Conservation (phyloP, 2,329 filamentous ascomycete species). For the Colletotrichum sojae region DNA sequence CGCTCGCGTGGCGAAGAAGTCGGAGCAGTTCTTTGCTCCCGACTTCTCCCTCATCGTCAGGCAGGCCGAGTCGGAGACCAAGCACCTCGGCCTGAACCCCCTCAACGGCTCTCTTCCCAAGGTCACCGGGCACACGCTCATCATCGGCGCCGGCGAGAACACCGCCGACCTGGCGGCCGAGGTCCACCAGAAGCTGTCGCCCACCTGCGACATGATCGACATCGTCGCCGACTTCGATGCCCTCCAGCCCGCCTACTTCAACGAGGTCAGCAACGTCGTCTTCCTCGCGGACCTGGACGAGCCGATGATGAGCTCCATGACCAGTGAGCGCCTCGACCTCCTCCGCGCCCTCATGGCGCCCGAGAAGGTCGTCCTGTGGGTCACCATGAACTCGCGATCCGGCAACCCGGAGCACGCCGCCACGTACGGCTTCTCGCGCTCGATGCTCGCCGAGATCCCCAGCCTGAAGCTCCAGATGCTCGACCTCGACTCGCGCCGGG, state of each 20-base stretch:
- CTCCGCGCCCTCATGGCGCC: constrained; percentile 42
- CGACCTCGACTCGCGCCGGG: constrained; percentile 33
- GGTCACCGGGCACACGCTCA: constrained; percentile 47
- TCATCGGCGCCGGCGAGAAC: constrained; percentile 48
- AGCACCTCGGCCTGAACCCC: constrained; percentile 41
- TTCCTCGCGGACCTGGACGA: constrained; percentile 42
- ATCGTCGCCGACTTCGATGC: constrained; percentile 46
- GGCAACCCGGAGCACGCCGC: constrained; percentile 44
- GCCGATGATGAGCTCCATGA: constrained; percentile 51
- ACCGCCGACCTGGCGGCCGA: constrained; percentile 41
- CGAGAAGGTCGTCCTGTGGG: constrained; percentile 44
- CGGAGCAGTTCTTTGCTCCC: constrained; percentile 49
- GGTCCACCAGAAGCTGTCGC: constrained; percentile 44
- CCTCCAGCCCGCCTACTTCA: constrained; percentile 28
- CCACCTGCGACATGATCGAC: constrained; percentile 43
- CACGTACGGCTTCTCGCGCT: constrained; percentile 37
- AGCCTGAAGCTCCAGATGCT: constrained; percentile 42
- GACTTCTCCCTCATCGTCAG: constrained; percentile 56
- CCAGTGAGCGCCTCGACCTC: constrained; percentile 44
- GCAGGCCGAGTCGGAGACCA: constrained; percentile 49
- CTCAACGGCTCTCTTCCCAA: constrained; percentile 9
- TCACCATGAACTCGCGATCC: constrained; percentile 42
- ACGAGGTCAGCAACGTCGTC: constrained; percentile 39
- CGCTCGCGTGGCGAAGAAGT: constrained; percentile 46
- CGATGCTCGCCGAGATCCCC: constrained; percentile 38